These are phyloP conservation scores for Eucalyptus regnans DNA, from an alignment of 345 rosid species.

Conservation along the genomic window DNA sequence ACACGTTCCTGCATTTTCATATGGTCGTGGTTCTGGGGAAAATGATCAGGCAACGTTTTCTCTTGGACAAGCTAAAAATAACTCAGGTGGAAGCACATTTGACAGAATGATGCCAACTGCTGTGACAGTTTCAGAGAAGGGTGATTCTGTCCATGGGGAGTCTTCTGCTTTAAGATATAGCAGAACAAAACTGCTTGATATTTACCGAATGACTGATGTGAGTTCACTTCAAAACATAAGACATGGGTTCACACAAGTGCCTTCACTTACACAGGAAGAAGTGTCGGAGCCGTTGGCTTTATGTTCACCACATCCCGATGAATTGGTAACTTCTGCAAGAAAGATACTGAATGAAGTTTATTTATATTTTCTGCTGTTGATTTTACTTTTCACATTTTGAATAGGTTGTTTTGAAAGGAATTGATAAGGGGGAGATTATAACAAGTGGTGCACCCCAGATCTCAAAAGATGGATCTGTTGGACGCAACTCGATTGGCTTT, in stretches of 20 bases:
- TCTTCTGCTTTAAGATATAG: conserved; percentile 41
- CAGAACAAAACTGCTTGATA: conserved; percentile 71
- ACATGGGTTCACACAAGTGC: conserved; percentile 53
- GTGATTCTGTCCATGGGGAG: conserved; percentile 48
- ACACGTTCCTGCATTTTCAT: conserved; percentile 43
- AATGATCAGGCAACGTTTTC: conserved; percentile 31
- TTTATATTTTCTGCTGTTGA: not conserved
- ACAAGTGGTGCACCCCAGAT: conserved; percentile 77
- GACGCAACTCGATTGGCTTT: conserved; percentile 30
- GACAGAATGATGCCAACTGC: conserved; percentile 26
- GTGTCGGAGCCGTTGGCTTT: conserved; percentile 73
- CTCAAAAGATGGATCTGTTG: conserved; percentile 56
- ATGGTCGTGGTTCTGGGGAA: conserved; percentile 69
- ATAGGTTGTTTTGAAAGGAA: conserved; percentile 68
- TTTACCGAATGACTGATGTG: conserved; percentile 58
- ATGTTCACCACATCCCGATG: conserved; percentile 60
- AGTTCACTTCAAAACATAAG: conserved; percentile 17
- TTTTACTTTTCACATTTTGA: not conserved
- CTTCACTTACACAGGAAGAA: conserved; percentile 65
- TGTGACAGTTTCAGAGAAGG: conserved; percentile 28
- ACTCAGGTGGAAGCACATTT: conserved; percentile 37
- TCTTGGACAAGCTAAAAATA: conserved; percentile 55
- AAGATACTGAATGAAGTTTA: not conserved
- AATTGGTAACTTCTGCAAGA: conserved; percentile 40
- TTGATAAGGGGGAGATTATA: conserved; percentile 71